These are phyloP conservation scores for Nicotiana sylvestris DNA, from an alignment of 257 asterid genomes.

Conservation along the genomic window DNA sequence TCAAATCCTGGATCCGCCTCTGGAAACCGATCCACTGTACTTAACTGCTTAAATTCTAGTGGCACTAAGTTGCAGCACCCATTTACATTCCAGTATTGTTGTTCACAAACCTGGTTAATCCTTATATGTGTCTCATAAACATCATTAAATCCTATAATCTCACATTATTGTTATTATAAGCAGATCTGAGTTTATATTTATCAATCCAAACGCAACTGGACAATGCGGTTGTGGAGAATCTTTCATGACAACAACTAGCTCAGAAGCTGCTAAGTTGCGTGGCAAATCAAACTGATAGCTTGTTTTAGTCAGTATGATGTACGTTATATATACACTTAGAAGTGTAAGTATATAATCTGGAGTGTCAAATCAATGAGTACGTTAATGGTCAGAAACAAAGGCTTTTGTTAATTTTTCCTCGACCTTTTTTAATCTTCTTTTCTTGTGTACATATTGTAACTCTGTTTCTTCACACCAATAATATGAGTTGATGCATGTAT, in stretches of 20 bases:
- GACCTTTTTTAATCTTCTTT: neutral
- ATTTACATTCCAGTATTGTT: neutral
- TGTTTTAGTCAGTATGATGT: neutral
- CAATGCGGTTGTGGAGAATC: slow-evolving; percentile 99
- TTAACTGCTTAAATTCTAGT: neutral
- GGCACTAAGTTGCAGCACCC: too few relatives aligned
- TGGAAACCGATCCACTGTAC: neutral
- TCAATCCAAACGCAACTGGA: slow-evolving; percentile 86
- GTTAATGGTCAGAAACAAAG: neutral
- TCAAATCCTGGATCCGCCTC: too few relatives aligned
- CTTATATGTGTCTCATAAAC: neutral
- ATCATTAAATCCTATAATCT: neutral
- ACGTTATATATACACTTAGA: neutral
- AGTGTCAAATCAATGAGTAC: neutral
- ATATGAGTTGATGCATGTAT: neutral
- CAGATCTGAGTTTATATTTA: slow-evolving; percentile 91
- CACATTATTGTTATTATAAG: slow-evolving; percentile 14
- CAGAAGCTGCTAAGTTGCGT: slow-evolving; percentile 71
- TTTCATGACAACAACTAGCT: slow-evolving; percentile 69
- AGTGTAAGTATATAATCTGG: neutral
- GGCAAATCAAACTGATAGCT: slow-evolving; percentile 27
- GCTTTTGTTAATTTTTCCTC: neutral
- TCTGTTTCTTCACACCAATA: neutral
- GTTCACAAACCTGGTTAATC: neutral
- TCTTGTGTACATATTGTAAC: neutral